A percentile compares a stretch with the other conserved stretches of the same genome.
Evolutionary conservation across 371 early-diverging fungal genomes (phyloP).

Genomic region (Mortierella sp.): DNA sequence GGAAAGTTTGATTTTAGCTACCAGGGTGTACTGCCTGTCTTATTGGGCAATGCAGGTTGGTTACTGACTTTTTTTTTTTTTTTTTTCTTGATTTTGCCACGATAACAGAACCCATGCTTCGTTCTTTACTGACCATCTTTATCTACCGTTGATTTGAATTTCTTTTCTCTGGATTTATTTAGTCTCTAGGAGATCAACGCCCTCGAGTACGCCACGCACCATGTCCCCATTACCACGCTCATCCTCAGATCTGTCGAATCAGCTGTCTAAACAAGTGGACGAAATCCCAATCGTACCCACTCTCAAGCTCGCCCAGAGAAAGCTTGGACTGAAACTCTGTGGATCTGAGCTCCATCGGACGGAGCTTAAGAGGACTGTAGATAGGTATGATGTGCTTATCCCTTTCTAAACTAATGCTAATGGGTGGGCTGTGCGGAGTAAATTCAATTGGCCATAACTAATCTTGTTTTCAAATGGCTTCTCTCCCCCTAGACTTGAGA

Average conservation of each 20-base stretch:
- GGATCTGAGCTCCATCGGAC: constrained; percentile 76
- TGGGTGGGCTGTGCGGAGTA: too few species aligned
- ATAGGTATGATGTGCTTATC: constrained; percentile 53
- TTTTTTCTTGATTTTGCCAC: not conserved
- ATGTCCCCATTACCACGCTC: constrained; percentile 45
- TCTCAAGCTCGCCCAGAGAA: constrained; percentile 65
- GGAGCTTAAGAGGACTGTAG: constrained; percentile 72
- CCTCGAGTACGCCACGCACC: constrained; percentile 53
- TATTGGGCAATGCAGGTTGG: constrained; percentile 53
- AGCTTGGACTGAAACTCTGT: constrained; percentile 75
- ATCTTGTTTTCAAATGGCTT: not conserved
- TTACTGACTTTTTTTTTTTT: constrained; percentile 4
- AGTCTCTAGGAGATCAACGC: constrained; percentile 56
- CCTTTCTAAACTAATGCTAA: not conserved
- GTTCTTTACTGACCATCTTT: not conserved
- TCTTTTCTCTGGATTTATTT: constrained; percentile 6
- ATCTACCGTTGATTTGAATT: not conserved
- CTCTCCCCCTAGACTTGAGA: constrained; percentile 67
- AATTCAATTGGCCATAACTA: not conserved
- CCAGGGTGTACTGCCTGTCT: constrained; percentile 75
- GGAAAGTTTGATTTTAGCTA: constrained; percentile 73
- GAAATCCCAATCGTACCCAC: constrained; percentile 65
- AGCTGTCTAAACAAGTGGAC: constrained; percentile 36
- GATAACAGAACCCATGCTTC: not conserved
- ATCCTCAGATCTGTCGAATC: constrained; percentile 31